Conservation (phyloP, 2,329 filamentous ascomycete genomes). For the Claviceps humidiphila region DNA sequence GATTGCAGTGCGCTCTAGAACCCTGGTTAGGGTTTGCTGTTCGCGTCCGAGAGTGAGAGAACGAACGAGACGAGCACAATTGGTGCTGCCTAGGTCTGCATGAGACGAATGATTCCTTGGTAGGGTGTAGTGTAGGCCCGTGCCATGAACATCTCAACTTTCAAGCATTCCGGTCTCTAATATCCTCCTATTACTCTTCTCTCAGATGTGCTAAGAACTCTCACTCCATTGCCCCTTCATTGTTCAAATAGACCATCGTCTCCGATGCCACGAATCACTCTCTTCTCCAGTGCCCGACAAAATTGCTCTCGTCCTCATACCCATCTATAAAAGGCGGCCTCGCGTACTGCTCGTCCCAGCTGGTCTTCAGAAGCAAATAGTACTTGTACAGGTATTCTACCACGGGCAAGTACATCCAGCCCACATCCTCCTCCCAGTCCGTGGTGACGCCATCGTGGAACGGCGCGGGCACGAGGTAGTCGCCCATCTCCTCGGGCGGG, state of each 20-base stretch:
- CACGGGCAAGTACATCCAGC: constrained; percentile 2
- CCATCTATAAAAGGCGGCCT: neutral
- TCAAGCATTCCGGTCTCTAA: neutral
- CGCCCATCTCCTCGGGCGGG: neutral
- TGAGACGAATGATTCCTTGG: neutral
- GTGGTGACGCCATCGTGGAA: neutral
- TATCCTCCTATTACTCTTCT: no score
- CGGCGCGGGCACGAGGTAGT: neutral
- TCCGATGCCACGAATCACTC: no score
- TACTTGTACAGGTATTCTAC: neutral
- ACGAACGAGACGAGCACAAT: neutral
- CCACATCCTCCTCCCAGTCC: neutral
- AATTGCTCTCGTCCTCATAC: neutral
- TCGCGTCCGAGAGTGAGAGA: neutral
- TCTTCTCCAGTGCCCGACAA: neutral
- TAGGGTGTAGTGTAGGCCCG: no score
- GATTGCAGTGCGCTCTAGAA: neutral
- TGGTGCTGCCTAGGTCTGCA: neutral
- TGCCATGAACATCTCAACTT: no score
- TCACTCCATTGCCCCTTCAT: no score
- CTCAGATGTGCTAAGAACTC: no score
- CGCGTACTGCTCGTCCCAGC: neutral
- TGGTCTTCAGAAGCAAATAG: neutral
- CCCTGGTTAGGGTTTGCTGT: neutral
- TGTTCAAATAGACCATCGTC: no score